These are phyloP conservation scores for Lobulomyces angularis DNA, from an alignment of 192 early-diverging fungal species.

Conservation along the genomic window DNA sequence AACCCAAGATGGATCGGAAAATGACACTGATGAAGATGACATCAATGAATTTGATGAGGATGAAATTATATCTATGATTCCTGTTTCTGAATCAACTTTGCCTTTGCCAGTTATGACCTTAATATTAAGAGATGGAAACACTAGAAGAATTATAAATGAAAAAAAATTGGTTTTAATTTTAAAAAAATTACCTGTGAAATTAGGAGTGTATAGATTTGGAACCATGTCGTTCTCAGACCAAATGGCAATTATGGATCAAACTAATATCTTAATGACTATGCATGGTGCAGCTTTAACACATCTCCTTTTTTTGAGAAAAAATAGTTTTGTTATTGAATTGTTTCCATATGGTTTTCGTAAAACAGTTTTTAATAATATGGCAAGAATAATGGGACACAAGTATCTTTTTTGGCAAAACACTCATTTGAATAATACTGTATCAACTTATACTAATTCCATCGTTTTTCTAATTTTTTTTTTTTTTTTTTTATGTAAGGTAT, in stretches of 20 bases:
- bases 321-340: conserved; percentile 14
- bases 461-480: too few relatives aligned
- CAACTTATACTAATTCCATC: too few relatives aligned
- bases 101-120: conserved; percentile 9
- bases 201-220: conserved; percentile 14
- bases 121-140: conserved; percentile 11
- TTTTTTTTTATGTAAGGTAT: too few relatives aligned
- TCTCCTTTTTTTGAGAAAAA: conserved; percentile 15
- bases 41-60: too few relatives aligned
- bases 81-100: too few relatives aligned
- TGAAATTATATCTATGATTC: too few relatives aligned
- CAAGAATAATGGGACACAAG: conserved; percentile 7
- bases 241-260: conserved; percentile 7
- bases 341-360: conserved; percentile 21
- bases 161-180: conserved; percentile 9
- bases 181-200: conserved; percentile 8
- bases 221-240: conserved; percentile 10
- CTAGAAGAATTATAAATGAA: conserved; percentile 19
- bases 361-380: conserved; percentile 18
- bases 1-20: too few relatives aligned
- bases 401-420: conserved; percentile 23
- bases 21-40: too few relatives aligned
- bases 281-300: conserved; percentile 23
- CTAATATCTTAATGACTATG: conserved; percentile 20
- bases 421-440: conserved; percentile 11